Conservation (phyloP, 106 monocot genomes). For the Acorus gramineus region DNA sequence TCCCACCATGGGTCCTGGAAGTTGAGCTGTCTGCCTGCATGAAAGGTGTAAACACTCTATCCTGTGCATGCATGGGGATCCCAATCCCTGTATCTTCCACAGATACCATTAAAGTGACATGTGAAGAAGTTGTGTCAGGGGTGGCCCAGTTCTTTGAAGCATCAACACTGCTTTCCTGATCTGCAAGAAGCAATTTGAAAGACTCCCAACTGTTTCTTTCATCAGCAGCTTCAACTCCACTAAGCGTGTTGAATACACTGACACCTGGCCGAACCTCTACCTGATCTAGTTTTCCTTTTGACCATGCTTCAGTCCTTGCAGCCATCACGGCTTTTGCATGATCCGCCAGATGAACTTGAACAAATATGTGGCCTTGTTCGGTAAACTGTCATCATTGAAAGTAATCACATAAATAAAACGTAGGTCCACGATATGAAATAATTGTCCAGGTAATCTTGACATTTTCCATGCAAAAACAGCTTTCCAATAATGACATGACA, state of each 20-base stretch:
- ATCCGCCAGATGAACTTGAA: slow-evolving; percentile 71
- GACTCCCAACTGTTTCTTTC: slow-evolving; percentile 70
- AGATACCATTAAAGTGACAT: slow-evolving; percentile 56
- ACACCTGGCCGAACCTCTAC: background rate
- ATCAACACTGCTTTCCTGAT: slow-evolving; percentile 12
- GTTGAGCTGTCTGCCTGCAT: slow-evolving; percentile 99
- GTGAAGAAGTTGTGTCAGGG: slow-evolving; percentile 14
- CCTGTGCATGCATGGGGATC: slow-evolving; percentile 80
- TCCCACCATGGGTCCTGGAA: slow-evolving; percentile 89
- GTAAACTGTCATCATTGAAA: slow-evolving; percentile 52
- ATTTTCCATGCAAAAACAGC: too few species aligned
- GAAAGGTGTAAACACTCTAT: slow-evolving; percentile 87
- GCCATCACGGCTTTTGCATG: slow-evolving; percentile 21
- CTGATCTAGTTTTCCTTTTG: slow-evolving; percentile 28
- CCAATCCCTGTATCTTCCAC: slow-evolving; percentile 95
- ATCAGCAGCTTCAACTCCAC: slow-evolving; percentile 82
- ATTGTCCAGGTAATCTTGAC: too few species aligned
- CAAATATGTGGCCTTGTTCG: slow-evolving; percentile 87
- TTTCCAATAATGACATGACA: background rate
- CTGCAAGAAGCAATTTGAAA: slow-evolving; percentile 46
- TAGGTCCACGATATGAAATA: too few species aligned
- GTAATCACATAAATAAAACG: too few species aligned
- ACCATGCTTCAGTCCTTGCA: slow-evolving; percentile 21
- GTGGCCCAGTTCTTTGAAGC: slow-evolving; percentile 17
- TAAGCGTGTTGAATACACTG: slow-evolving; percentile 45